phyloP scores from a whole-genome alignment of 768 basidiomycete species.

The Hygrophorus pudorinus region DNA sequence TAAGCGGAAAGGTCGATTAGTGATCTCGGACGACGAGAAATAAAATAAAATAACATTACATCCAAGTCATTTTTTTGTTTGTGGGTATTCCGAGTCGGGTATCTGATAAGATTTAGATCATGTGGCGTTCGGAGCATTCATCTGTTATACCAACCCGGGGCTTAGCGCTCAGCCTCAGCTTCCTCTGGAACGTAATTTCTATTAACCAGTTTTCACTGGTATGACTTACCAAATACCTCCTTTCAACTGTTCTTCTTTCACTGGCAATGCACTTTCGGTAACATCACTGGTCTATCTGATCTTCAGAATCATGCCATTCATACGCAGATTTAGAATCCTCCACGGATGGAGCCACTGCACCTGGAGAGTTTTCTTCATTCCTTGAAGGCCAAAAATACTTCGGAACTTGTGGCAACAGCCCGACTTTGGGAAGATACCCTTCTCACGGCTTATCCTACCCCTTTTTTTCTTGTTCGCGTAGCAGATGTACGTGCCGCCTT shows the following conservation, averaged over 20 bases:
- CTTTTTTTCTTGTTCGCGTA: conserved; percentile 1
- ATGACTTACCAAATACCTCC: not conserved
- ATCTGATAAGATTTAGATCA: too few species aligned
- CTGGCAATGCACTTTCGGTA: not conserved
- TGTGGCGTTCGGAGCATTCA: too few species aligned
- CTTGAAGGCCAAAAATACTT: not conserved
- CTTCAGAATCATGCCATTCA: not conserved
- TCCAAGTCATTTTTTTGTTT: too few species aligned
- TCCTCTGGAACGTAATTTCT: too few species aligned
- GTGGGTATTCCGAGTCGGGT: too few species aligned
- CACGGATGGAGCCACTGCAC: not conserved
- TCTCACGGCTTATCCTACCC: not conserved
- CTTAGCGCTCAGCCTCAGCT: not conserved
- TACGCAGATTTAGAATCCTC: not conserved
- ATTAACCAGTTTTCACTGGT: too few species aligned
- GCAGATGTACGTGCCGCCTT: not conserved
- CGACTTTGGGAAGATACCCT: not conserved
- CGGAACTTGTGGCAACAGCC: conserved; percentile 1
- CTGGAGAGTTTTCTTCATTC: not conserved
- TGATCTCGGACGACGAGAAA: conserved; percentile 11
- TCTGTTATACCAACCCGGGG: not conserved
- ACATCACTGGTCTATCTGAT: not conserved
- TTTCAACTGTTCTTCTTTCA: not conserved
- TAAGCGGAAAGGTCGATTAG: conserved; percentile 7
- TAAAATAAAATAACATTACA: not conserved